Base-by-base conservation (phyloP, 2,329 filamentous ascomycete genomes). In the Cladophialophora yegresii region DNA sequence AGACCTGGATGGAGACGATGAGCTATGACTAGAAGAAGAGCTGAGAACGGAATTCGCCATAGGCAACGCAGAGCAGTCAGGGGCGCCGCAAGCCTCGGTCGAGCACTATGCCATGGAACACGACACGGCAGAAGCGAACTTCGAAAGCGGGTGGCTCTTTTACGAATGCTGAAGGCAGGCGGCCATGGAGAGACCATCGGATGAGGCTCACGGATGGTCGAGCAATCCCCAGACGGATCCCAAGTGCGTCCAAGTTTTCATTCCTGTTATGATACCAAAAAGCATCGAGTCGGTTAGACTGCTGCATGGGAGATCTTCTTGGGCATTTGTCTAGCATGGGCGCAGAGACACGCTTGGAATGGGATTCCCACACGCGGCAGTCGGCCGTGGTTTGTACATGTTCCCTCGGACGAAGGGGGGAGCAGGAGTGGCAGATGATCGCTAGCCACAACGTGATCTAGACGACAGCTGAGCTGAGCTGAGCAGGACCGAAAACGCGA, bases 1-100 rank as follows among this genome's bases (percentile, higher is more conserved):
- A n/a, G 95, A 99, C 77, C 86, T 99, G 75, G 93, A 92, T 58
- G 87, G 89, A 69, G 86, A 92, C 70, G 91, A 93, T 72, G 91
- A 93, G 70, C 75, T 84, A 72, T 97, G 92, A 96, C 91, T 93
- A 68, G 80, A 86, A 51, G 77, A 87, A 76, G 88, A 91, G 76
- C 77, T 91, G 54, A 81, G 87, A 71, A 83, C 56, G 58, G 67
- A 70, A 54, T 66, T 61, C 49, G 64, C 62, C n/a, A 67, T 58
- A 50, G 60, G 59, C 51, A 16, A 62, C 16, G 45, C 62, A n/a
- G 54, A 62, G 49, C 22, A 50, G n/a, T 28, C 58, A 8, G 22
- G 57, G 13, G 43, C 63, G 16, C 26, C 20, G 23, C 61, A 36
- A 43, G 62, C 70, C 45, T 69, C 68, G 22, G 70, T 71, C 2